Evolutionary conservation across 2,329 filamentous ascomycete species (phyloP), one percentile per base, ranked within the genome.

Genomic region (Passalora sequoiae): DNA sequence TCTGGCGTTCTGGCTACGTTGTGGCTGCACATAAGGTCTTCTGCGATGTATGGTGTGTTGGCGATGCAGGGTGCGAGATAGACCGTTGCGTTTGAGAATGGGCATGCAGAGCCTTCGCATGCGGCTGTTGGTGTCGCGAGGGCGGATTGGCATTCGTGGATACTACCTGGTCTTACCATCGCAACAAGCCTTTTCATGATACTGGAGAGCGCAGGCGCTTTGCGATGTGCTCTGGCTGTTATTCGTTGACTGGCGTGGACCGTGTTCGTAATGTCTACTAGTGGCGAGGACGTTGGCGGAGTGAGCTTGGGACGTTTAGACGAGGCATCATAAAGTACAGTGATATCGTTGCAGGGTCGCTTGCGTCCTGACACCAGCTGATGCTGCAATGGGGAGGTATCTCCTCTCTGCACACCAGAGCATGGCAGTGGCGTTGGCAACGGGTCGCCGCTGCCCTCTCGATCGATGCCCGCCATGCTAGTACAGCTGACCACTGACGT

Each of bases 21-120:
- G 47, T 64, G 60, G 6, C 21, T 17, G 7, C 42, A 21, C 5
- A 63, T 46, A 7, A 63, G 55, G 40, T 58, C 49, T 13, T 61
- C 47, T 8, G 48, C 49, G 29, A 63, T 50, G 41, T 61, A 61
- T 4, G 54, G 59, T 7, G 49, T 56, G 19, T n/a, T 37, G 27
- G 53, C 49, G 29, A 63, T 59, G 51, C 58, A 62, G 4, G 58
- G 57, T 2, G 57, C 43, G 8, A 62, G 51, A 36, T 53, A 58
- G 30, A 63, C 35, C 2, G 51, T 51, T 3, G 56, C 21, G 20
- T 47, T 39, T 12, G 43, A 16, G 33, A 62, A 55, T 10, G 48
- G 46, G 35, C 59, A 62, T 12, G 28, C 31, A 17, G 40, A 48
- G 7, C 40, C 32, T 28, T 27, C 40, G 27, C 51, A 47, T 10